Evolutionary conservation across 176 grass and related monocot genomes (phyloP).

Genomic region (Bromus sterilis): DNA sequence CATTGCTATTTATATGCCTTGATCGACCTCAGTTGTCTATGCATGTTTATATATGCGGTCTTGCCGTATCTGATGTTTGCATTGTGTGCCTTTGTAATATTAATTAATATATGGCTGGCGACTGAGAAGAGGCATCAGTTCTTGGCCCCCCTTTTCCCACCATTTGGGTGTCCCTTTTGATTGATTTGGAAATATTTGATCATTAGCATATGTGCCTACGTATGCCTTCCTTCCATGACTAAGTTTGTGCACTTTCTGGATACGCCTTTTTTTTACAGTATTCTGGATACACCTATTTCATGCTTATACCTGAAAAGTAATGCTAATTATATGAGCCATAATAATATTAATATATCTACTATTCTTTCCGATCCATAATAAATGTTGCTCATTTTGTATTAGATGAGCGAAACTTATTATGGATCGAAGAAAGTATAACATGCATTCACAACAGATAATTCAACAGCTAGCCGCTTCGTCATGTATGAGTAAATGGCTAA

Average conservation of each 20-base stretch:
- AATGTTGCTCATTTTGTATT: too few relatives aligned
- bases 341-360: too few relatives aligned
- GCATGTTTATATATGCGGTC: not conserved
- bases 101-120: constrained; percentile 13
- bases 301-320: too few relatives aligned
- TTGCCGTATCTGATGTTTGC: not conserved
- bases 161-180: constrained; percentile 11
- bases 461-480: not conserved
- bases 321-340: too few relatives aligned
- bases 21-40: not conserved
- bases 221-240: not conserved
- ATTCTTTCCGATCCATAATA: too few relatives aligned
- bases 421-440: too few relatives aligned
- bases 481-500: not conserved
- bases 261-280: too few relatives aligned
- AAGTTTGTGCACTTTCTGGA: not conserved
- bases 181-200: constrained; percentile 33
- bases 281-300: too few relatives aligned
- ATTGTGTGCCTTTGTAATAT: not conserved
- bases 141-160: constrained; percentile 11
- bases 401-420: too few relatives aligned
- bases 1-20: constrained; percentile 2
- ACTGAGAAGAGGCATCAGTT: constrained; percentile 35
- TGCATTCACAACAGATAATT: not conserved
- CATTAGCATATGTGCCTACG: constrained; percentile 21